Base-by-base conservation (phyloP, 1,139 yeast genomes). In the Blastobotrys niveus region DNA sequence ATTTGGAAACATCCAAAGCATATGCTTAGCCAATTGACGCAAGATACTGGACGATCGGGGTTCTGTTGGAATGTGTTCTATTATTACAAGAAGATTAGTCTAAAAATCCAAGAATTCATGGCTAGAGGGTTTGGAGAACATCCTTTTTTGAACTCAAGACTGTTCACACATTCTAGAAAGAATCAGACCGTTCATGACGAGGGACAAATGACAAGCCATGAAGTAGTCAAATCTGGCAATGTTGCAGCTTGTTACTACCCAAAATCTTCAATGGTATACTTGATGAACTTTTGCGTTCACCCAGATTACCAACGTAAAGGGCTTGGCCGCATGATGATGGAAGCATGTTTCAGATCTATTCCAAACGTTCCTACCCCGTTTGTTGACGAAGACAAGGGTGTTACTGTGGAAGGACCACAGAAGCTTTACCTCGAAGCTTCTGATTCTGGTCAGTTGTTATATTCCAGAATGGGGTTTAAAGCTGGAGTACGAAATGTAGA, bases 1-100 rank as follows among this genome's bases (percentile, higher is more conserved):
- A 15, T 15, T 9, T 42, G 43, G 43, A 30, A 17, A 19, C 42
- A 42, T 18, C 48, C 48, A 12, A n/a, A 30, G n/a, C 29, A 42
- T 33, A 38, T 45, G 46, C 8, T 9, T 7, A 24, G 15, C 9
- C 21, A 42, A 5, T 10, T 41, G 29, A 34, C 34, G 6, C 30
- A 31, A n/a, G 39, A 34, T 2, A 14, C 34, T 15, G 43, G 43
- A 1, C 33, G 45, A 22, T 27, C 24, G 10, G 45, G 45, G n/a
- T 19, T 34, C 18, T 18, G 18, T n/a, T 38, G 36, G 40, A 18
- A 29, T 39, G 7, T 18, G 5, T 29, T 12, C 10, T 26, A 26
- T 8, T 20, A 17, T 12, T 34, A 29, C 14, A 26, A 10, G 26
- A 5, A 15, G 15, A 3, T 33, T 14, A 4, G 3, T 9, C 20